These are phyloP conservation scores for Neospora caninum DNA, from an alignment of 169 alveolate species.

Conservation along the genomic window DNA sequence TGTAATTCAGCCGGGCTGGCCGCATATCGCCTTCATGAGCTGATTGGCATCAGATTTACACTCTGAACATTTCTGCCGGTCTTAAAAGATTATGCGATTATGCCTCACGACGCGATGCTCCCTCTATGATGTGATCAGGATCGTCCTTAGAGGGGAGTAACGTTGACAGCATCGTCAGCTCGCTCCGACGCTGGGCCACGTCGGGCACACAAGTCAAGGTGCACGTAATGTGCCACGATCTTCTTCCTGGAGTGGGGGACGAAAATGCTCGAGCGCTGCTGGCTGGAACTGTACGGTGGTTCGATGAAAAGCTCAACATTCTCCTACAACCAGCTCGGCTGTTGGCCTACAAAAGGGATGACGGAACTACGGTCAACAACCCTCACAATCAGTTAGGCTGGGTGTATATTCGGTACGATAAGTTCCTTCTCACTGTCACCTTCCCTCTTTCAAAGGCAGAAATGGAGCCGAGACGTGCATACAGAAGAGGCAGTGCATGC, in stretches of 20 bases:
- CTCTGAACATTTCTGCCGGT: no score
- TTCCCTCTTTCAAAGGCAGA: not conserved
- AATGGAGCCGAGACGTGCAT: no score
- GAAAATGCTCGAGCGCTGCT: not conserved
- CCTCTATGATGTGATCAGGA: not conserved
- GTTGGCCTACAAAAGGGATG: not conserved
- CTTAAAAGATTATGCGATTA: no score
- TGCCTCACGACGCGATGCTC: no score
- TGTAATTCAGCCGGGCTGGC: not conserved
- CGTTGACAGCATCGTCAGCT: not conserved
- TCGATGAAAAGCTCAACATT: constrained; percentile 16
- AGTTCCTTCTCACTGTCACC: not conserved
- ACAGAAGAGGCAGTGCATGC: no score
- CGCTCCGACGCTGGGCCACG: not conserved
- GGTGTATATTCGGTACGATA: constrained; percentile 7
- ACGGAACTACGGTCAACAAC: not conserved
- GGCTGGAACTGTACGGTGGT: constrained; percentile 33
- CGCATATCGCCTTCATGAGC: no score
- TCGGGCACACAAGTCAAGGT: constrained; percentile 11
- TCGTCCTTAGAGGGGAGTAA: not conserved
- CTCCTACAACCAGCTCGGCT: constrained; percentile 40
- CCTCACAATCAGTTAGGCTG: not conserved
- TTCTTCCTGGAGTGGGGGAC: not conserved
- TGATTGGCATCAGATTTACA: no score
- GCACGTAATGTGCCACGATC: not conserved